Conservation (phyloP, 352 stramenopile genomes). For the Phytopythium oedochilum region DNA sequence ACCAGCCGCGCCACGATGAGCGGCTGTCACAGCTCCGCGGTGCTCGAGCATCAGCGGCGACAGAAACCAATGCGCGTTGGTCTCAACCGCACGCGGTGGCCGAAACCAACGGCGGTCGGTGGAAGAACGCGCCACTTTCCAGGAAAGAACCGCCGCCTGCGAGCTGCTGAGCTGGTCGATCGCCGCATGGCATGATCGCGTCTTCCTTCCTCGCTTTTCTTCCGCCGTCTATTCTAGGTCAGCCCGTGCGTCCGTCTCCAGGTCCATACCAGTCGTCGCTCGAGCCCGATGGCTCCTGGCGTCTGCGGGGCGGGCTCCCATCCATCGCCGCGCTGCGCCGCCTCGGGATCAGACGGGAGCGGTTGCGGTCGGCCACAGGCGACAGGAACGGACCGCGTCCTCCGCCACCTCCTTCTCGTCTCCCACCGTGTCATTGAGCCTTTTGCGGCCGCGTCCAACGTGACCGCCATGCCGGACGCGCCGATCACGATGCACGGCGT, state of each 20-base stretch:
- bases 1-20: neutral
- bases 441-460: slow-evolving; percentile 4
- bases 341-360: neutral
- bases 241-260: neutral
- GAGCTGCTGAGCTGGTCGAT: neutral
- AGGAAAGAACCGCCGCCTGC: neutral
- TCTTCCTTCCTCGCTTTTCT: neutral
- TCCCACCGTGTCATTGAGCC: neutral
- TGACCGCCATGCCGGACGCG: slow-evolving; percentile 7
- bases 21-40: neutral
- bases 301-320: neutral
- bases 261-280: neutral
- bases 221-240: neutral
- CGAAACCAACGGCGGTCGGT: neutral
- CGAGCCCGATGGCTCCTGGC: neutral
- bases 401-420: neutral
- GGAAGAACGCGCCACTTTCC: neutral
- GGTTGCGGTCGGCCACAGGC: neutral
- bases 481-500: slow-evolving; percentile 17
- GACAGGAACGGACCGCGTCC: neutral
- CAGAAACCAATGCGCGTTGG: neutral
- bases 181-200: neutral
- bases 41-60: neutral
- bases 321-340: neutral
- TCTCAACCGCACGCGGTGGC: neutral